phyloP scores from a whole-genome alignment of 129 eudicot species.

The Artemisia annua region DNA sequence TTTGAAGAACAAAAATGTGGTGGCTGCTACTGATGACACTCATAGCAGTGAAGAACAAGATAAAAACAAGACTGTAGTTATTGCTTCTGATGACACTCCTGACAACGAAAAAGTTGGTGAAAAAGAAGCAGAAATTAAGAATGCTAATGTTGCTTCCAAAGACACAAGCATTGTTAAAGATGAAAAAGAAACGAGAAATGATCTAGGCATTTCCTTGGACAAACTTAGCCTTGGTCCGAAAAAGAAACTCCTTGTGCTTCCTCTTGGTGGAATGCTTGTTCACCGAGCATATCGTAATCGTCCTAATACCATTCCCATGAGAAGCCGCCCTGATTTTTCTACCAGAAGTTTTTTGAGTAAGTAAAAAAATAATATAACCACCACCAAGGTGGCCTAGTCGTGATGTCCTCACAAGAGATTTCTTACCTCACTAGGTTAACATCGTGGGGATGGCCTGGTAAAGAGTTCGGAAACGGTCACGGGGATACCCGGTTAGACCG shows the following conservation, averaged over 20 bases:
- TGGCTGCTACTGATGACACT: not conserved
- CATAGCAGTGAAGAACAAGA: not conserved
- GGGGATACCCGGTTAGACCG: too few species aligned
- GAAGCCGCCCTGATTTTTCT: conserved; percentile 26
- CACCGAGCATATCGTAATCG: conserved; percentile 31
- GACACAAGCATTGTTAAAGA: not conserved
- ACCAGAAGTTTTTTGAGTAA: conserved; percentile 28
- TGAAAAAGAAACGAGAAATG: conserved; percentile 8
- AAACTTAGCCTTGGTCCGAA: conserved; percentile 43
- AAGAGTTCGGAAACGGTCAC: too few species aligned
- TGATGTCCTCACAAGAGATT: too few species aligned
- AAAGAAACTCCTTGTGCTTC: conserved; percentile 59
- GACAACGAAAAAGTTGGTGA: not conserved
- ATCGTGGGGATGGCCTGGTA: not conserved
- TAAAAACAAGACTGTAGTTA: not conserved
- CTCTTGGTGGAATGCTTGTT: conserved; percentile 41
- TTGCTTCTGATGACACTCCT: not conserved
- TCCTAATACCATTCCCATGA: conserved; percentile 8
- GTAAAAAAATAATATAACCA: not conserved
- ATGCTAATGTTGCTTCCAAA: not conserved
- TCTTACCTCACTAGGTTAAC: too few species aligned
- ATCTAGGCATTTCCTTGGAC: conserved; percentile 32
- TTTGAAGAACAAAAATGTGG: not conserved
- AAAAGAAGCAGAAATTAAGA: not conserved
- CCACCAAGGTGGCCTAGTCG: too few species aligned